phyloP scores from a whole-genome alignment of 805 yeast species.

The Lachancea thermotolerans region DNA sequence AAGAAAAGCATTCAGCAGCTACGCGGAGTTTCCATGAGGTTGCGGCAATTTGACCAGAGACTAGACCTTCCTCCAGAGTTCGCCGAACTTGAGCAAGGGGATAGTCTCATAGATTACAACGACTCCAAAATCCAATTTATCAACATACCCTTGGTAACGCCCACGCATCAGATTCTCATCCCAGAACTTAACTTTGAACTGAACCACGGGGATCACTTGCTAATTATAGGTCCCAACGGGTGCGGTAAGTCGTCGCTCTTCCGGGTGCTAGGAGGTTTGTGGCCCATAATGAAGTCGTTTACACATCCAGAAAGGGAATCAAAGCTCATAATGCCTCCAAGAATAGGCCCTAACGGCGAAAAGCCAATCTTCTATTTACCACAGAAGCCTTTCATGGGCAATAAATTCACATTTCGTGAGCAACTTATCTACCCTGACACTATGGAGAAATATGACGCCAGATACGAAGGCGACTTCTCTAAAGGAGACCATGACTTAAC shows the following conservation, averaged over 20 bases:
- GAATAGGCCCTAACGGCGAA: constrained; percentile 29
- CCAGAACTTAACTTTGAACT: constrained; percentile 62
- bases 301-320: constrained; percentile 58
- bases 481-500: constrained; percentile 42
- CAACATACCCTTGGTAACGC: constrained; percentile 76
- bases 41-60: constrained; percentile 60
- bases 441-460: constrained; percentile 43
- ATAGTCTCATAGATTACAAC: constrained; percentile 37
- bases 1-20: constrained; percentile 79
- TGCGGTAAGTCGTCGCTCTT: constrained; percentile 92
- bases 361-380: constrained; percentile 73
- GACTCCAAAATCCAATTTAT: constrained; percentile 62
- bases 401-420: constrained; percentile 60
- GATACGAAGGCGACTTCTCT: constrained; percentile 25
- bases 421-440: constrained; percentile 87
- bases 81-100: constrained; percentile 14
- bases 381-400: constrained; percentile 81
- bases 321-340: constrained; percentile 27
- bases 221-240: constrained; percentile 94
- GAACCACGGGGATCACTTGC: constrained; percentile 73
- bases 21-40: constrained; percentile 72
- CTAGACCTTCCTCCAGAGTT: constrained; percentile 30
- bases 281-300: constrained; percentile 67
- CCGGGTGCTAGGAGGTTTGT: constrained; percentile 83
- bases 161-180: constrained; percentile 69